Base-by-base conservation (phyloP, 345 rosid species). In the Hirschfeldia incana region DNA sequence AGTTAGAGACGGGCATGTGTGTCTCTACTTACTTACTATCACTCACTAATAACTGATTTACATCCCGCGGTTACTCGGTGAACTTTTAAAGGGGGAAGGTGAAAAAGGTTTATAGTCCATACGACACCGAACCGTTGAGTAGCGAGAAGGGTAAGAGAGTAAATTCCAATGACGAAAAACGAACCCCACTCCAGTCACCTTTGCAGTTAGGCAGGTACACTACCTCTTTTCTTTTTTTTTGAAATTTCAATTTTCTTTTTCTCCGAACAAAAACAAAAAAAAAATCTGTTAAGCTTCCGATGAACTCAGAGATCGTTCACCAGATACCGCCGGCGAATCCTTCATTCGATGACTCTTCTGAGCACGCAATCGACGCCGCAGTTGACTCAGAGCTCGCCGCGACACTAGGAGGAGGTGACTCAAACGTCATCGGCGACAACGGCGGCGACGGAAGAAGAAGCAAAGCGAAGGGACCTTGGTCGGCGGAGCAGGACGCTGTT, bases 381-480 rank as follows among this genome's bases (percentile, higher is more conserved):
- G 64, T 79, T 10, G 58, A 58, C 7, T 64, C 33, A 12, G 82
- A 67, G 78, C 78, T 78, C 69, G 57, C 37, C 11, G 37, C 36
- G 49, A 72, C 77, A 15, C 79, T 44, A 16, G 72, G 27, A 58
- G 63, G 28, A 57, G 62, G 62, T 1, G 5, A 76, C 3, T 67
- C 80, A 10, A 77, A 60, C 26, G 84, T 61, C 10, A 6, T 0
- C 21, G 21, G 21, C 21, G 21, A 21, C 21, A 21, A 2, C 61
- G 66, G 58, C n/a, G 82, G 60, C 26, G 69, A 64, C 8, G 80
- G 57, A 1, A n/a, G 57, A 1, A n/a, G 66, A 32, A 72, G 83
- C 12, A 89, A 76, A 85, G 85, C 77, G 80, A 89, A 82, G 44
- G 89, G 91, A 4, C 88, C 94, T 0, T 90, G 94, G 94, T 89